Base-by-base conservation (phyloP, 345 rosid genomes). In the Geranium rotundifolium region DNA sequence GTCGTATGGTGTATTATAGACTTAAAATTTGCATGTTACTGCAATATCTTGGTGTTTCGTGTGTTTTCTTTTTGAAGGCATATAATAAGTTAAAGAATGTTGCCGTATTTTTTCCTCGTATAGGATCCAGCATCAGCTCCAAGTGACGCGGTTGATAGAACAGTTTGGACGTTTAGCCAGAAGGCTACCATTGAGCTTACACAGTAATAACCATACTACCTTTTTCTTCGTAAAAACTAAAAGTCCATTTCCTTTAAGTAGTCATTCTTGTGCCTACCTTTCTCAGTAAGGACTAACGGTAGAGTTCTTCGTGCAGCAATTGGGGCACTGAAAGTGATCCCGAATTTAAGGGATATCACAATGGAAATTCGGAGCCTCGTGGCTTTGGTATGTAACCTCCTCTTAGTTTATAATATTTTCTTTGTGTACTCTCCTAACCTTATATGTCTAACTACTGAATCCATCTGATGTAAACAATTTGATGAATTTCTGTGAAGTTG, bases 281-380 rank as follows among this genome's bases (percentile, higher is more conserved):
- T 41, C 50, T 9, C 50, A 31, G 3, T 31, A 41, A 41, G 50
- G 12, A 41, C 50, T 41, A 41, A 41, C 14, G 50, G 7, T 12
- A 6, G 14, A 41, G 8, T 34, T 4, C 50, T 41, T 41, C 55
- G 65, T 52, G 65, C 93, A 87, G 98, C 71, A 89, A 87, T 66
- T 92, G 97, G 97, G 98, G 95, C 19, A 92, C 91, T 46, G 98
- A 92, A 79, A 87, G 80, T 63, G 93, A 89, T 79, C 84, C 86
- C 0, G 95, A 84, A 54, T 89, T 92, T 76, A 84, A 89, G 75
- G 96, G 95, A 59, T 93, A 88, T 74, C 97, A 93, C 74, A 93
- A 76, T 72, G 92, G 99, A 65, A 90, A 93, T 75, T 78, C 95
- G 5, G 97, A 93, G 34, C 99, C 96, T 73, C 82, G 84, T 67